Base-by-base conservation (phyloP, 805 yeast genomes). In the Candida gorgasii region DNA sequence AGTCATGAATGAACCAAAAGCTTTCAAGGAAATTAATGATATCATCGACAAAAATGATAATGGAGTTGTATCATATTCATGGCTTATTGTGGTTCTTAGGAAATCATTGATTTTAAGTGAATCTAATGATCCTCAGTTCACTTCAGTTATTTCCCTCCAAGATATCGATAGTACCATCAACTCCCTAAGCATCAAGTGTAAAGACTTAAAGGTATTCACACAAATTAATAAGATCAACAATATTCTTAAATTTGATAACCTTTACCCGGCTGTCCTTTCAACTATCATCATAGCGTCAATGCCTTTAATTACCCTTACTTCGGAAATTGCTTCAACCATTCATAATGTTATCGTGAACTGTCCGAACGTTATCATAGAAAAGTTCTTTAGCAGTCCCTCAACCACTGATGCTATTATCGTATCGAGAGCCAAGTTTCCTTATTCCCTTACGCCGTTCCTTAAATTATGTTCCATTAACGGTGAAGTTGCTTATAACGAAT, bases 341-440 rank as follows among this genome's bases (percentile, higher is more conserved):
- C 58, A 69, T 13, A 57, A 53, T 1, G 72, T 80, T 0, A 51
- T 80, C 35, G 54, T 58, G 7, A 58, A 64, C 19, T 72, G 76
- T 30, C 80, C 84, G 1, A 68, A 69, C 30, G 58, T 69, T 30
- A 61, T 73, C 1, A 61, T 72, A 9, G 70, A 66, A 45, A 57
- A 54, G 12, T 77, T 80, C 49, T 80, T 79, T 49, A 58, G 62
- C 2, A 64, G 70, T 40, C 69, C 69, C n/a, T 61, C 69, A 1
- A 67, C 76, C 0, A 64, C 65, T 16, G 69, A 72, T 38, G 57
- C 73, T 3, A 54, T 82, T 22, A 65, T 77, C 12, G 57, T 88
- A 19, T 64, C 87, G 1, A 73, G 83, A 47, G 84, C 93, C 0
- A 89, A 90, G 54, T 76, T 87, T 47, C 98, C 98, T 0, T 69